Percentiles rank a stretch among this genome's conserved stretches.
These are phyloP conservation scores for Helichrysum umbraculigerum DNA, from an alignment of 129 eudicot genomes.

Conservation along the genomic window DNA sequence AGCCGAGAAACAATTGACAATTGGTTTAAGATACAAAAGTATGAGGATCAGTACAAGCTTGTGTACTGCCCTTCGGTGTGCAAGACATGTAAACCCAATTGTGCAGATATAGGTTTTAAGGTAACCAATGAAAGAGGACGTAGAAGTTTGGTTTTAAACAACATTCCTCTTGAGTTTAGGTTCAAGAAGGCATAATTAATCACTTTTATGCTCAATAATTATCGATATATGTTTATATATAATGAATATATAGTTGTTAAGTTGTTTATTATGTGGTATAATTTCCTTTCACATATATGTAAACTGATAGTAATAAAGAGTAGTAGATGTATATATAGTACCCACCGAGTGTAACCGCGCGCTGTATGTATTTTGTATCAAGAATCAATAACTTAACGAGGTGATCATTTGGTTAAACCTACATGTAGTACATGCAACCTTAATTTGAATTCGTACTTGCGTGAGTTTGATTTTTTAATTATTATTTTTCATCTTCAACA, in stretches of 20 bases:
- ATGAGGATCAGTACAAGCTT: slow-evolving; percentile 36
- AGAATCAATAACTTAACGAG: no score
- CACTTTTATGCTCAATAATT: not conserved
- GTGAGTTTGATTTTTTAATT: no score
- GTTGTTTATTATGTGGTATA: not conserved
- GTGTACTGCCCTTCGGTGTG: slow-evolving; percentile 31
- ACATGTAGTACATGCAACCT: no score
- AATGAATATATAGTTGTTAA: not conserved
- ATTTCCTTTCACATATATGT: no score
- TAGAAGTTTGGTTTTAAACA: slow-evolving; percentile 31
- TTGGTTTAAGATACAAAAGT: slow-evolving; percentile 64
- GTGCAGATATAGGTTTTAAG: slow-evolving; percentile 28
- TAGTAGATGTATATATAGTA: not conserved
- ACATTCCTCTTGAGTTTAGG: slow-evolving; percentile 31
- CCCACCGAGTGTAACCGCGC: no score
- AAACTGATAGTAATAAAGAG: not conserved
- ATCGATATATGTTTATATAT: not conserved
- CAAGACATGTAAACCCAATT: slow-evolving; percentile 22
- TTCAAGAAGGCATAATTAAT: slow-evolving; percentile 31
- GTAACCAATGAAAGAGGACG: slow-evolving; percentile 22
- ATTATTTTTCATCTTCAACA: no score
- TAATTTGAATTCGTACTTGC: no score
- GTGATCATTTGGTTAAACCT: no score
- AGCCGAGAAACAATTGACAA: slow-evolving; percentile 44
- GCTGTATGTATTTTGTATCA: no score